These are phyloP conservation scores for Parasitella parasitica DNA, from an alignment of 371 early-diverging fungal genomes.

Conservation along the genomic window DNA sequence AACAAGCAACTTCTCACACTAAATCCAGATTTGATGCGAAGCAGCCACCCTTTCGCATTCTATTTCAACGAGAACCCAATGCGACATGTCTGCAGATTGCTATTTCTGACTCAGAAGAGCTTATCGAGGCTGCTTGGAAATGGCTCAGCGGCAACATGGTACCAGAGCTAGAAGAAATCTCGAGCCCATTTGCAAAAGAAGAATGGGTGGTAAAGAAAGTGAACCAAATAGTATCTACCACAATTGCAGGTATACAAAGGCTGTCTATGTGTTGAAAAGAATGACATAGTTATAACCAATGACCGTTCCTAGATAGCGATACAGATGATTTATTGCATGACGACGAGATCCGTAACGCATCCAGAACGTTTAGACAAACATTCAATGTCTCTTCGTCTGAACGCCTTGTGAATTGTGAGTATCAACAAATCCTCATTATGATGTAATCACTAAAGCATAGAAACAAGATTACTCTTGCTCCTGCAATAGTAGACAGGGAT, in stretches of 20 bases:
- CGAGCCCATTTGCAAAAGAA: slow-evolving; percentile 73
- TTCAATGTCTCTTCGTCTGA: slow-evolving; percentile 83
- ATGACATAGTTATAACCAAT: no score
- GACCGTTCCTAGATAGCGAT: slow-evolving; percentile 43
- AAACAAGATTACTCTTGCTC: slow-evolving; percentile 82
- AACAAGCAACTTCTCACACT: neutral
- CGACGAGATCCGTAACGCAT: slow-evolving; percentile 82
- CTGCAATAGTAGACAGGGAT: slow-evolving; percentile 85
- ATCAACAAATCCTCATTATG: neutral
- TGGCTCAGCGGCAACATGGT: slow-evolving; percentile 77
- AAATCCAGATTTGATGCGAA: slow-evolving; percentile 72
- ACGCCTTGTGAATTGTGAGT: slow-evolving; percentile 83
- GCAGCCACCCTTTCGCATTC: slow-evolving; percentile 88
- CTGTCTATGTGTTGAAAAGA: no score
- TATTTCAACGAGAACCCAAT: slow-evolving; percentile 59
- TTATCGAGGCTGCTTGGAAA: slow-evolving; percentile 84
- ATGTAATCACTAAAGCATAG: slow-evolving; percentile 47
- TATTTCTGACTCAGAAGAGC: slow-evolving; percentile 74
- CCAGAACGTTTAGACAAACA: slow-evolving; percentile 86
- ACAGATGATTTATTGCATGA: slow-evolving; percentile 81
- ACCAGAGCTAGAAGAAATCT: slow-evolving; percentile 65
- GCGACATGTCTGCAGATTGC: slow-evolving; percentile 63
- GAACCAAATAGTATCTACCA: slow-evolving; percentile 67
- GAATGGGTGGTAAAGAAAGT: slow-evolving; percentile 87
- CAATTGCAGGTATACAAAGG: slow-evolving; percentile 70